A percentile compares a stretch with the other conserved stretches of the same genome.
Conservation (phyloP, 1,284 basidiomycete genomes). For the Thecaphora frezii region DNA sequence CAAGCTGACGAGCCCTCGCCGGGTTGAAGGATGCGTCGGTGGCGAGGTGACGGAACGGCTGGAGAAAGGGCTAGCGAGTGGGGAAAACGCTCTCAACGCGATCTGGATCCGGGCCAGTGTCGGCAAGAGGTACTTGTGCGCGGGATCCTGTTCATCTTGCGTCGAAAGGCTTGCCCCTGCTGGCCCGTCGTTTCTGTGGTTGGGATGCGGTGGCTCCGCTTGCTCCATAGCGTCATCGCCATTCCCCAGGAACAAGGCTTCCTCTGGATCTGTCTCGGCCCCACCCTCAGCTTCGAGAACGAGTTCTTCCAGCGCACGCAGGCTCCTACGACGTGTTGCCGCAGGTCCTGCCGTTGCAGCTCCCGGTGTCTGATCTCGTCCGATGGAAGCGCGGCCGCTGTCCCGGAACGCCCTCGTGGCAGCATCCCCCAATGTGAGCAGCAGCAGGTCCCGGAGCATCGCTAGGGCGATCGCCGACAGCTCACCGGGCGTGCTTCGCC, state of each 20-base stretch:
- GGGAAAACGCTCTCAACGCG: slow-evolving; percentile 19
- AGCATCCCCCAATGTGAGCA: slow-evolving; percentile 10
- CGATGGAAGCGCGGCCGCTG: too few relatives aligned
- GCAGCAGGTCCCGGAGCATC: slow-evolving; percentile 15
- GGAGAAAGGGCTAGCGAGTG: slow-evolving; percentile 14
- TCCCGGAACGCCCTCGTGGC: not conserved
- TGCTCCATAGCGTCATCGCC: too few relatives aligned
- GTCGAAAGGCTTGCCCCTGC: too few relatives aligned
- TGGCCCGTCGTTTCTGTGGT: too few relatives aligned
- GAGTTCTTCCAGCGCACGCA: too few relatives aligned
- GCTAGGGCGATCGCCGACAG: slow-evolving; percentile 13
- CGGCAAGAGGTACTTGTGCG: slow-evolving; percentile 6
- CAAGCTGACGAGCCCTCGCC: slow-evolving; percentile 9
- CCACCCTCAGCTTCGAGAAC: too few relatives aligned
- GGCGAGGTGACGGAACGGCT: slow-evolving; percentile 14
- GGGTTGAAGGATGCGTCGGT: slow-evolving; percentile 8
- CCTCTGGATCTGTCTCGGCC: too few relatives aligned
- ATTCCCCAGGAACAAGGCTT: too few relatives aligned
- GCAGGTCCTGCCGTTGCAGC: too few relatives aligned
- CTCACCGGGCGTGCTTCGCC: slow-evolving; percentile 11
- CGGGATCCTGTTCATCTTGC: too few relatives aligned
- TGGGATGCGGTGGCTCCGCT: too few relatives aligned
- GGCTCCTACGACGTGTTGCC: too few relatives aligned
- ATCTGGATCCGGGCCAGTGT: slow-evolving; percentile 26
- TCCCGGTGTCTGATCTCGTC: not conserved